A percentile compares a stretch with the other conserved stretches of the same genome.
phyloP scores from a whole-genome alignment of 2,329 filamentous ascomycete species.

The Calonectria pauciramosa region DNA sequence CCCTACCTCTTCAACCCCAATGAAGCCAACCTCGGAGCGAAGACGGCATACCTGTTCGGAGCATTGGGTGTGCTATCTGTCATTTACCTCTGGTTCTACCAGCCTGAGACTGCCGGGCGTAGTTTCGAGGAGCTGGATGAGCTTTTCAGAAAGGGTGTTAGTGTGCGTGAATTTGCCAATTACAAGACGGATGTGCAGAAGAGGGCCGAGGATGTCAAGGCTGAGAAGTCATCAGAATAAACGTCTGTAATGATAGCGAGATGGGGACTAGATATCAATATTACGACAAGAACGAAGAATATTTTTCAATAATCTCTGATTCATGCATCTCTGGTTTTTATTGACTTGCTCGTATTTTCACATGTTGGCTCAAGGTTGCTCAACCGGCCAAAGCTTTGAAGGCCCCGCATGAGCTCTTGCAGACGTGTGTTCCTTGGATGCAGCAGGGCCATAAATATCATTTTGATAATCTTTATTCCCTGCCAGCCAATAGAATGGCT shows the following conservation, averaged over 20 bases:
- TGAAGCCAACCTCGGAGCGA: constrained; percentile 29
- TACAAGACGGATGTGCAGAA: constrained; percentile 31
- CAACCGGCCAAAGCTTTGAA: no score
- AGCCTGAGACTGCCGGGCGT: constrained; percentile 35
- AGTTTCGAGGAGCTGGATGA: constrained; percentile 37
- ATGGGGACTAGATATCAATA: background rate
- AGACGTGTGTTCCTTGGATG: background rate
- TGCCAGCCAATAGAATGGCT: background rate
- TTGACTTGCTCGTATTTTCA: background rate
- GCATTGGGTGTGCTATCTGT: constrained; percentile 23
- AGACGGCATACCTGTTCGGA: constrained; percentile 32
- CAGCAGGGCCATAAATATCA: background rate
- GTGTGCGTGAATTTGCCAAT: constrained; percentile 17
- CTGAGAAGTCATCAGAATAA: background rate
- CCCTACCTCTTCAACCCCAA: constrained; percentile 34
- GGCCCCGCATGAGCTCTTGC: background rate
- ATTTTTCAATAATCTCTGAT: background rate
- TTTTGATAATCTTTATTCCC: background rate
- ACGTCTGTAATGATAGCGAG: background rate
- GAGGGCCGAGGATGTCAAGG: constrained; percentile 12
- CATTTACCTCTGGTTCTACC: constrained; percentile 32
- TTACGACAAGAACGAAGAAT: background rate
- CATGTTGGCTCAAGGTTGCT: no score
- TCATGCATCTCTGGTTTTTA: background rate
- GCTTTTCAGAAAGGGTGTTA: constrained; percentile 27